Conservation (phyloP, 768 basidiomycete genomes). For the Amanita inopinata region DNA sequence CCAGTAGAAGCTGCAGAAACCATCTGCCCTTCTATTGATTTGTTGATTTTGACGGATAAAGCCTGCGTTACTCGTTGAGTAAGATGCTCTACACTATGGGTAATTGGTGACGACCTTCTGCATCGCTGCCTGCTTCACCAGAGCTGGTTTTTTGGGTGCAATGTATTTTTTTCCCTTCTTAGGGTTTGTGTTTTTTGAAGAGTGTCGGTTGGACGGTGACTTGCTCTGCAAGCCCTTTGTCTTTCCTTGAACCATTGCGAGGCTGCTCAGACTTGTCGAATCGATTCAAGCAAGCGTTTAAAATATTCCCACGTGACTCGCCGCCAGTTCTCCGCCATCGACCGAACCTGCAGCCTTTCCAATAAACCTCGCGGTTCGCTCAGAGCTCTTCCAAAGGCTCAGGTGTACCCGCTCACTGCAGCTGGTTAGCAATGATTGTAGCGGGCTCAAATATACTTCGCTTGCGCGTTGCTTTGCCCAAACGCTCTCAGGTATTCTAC, state of each 20-base stretch:
- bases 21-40: constrained; percentile 88
- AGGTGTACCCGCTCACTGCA: constrained; percentile 14
- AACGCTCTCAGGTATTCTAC: constrained; percentile 17
- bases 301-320: constrained; percentile 24
- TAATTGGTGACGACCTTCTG: constrained; percentile 46
- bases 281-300: constrained; percentile 2
- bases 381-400: too few relatives aligned
- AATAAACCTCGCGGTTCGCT: too few relatives aligned
- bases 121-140: constrained; percentile 69
- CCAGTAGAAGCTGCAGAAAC: constrained; percentile 81
- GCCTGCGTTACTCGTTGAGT: constrained; percentile 32
- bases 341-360: constrained; percentile 25
- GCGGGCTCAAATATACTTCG: constrained; percentile 38
- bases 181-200: constrained; percentile 54
- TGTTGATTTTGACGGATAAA: constrained; percentile 85
- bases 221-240: constrained; percentile 69
- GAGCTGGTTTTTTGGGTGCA: constrained; percentile 70
- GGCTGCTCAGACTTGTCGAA: constrained; percentile 4
- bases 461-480: constrained; percentile 33
- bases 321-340: constrained; percentile 29
- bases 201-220: constrained; percentile 43
- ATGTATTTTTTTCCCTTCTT: constrained; percentile 77
- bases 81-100: neutral
- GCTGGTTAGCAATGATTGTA: constrained; percentile 31
- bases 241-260: constrained; percentile 78